Evolutionary conservation across 805 yeast species (phyloP), one percentile per base, ranked within the genome.

Genomic region (Lipomyces spencermartinsiae): DNA sequence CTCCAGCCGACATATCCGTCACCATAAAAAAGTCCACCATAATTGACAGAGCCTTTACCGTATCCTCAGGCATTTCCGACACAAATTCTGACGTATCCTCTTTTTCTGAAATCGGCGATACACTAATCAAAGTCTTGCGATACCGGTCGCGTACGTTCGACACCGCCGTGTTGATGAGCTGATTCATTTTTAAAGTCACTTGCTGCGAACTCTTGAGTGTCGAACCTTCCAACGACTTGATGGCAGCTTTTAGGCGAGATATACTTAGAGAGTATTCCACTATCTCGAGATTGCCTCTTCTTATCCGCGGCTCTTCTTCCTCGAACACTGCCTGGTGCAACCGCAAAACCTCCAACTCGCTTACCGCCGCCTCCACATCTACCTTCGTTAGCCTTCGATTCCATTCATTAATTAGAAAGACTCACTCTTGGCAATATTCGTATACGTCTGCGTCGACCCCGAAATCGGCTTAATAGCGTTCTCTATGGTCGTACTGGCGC

Each of bases 391-490:
- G 12, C 7, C 49, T 63, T 87, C 76, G 2, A 89, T 85, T 37
- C 83, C 82, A 7, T 10, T 19, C 59, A 14, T 19, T 5, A 19
- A 9, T 33, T 22, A 31, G 39, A 5, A 35, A 60, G 86, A 88
- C 59, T 89, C 84, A 71, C 88, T 89, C 54, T 79, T 76, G 73
- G 87, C 88, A 70, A 86, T 83, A 0, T 82, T 77, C 51, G 85
- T 86, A 65, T 89, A 77, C 64, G 82, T 80, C 71, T 86, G 86
- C 61, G 90, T 89, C 66, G 87, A 86, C 7, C 84, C 82, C 53
- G 90, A 82, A 58, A 92, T 86, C 0, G 98, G 97, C 61, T 86
- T 85, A 73, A 94, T 86, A 31, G 90, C 83, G 37, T 79, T 78
- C 67, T 87, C 86, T 0, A 94, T 89, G 29, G 82, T 81, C 31